These are phyloP conservation scores for Closterium sp. DNA, from an alignment of 139 green algal genomes.

Conservation along the genomic window DNA sequence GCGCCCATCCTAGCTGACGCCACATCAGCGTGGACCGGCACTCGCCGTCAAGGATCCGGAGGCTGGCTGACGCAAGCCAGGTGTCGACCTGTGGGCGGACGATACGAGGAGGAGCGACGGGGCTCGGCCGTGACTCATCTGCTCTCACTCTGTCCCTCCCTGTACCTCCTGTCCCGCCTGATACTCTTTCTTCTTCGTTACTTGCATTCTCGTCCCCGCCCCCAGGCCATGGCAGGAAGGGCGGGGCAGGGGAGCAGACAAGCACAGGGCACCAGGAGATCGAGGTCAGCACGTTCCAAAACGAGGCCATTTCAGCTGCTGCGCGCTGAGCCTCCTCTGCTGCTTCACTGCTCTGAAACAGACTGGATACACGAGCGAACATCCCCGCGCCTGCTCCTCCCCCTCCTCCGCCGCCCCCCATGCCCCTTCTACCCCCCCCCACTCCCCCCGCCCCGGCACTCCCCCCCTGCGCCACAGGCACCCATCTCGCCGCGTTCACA, in stretches of 20 bases:
- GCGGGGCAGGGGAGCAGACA: conserved; percentile 29
- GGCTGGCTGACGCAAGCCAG: conserved; percentile 65
- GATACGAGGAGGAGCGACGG: conserved; percentile 55
- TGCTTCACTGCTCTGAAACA: background rate
- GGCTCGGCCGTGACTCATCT: background rate
- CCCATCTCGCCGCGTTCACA: conserved; percentile 44
- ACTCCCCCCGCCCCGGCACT: background rate
- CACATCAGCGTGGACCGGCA: conserved; percentile 7
- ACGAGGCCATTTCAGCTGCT: conserved; percentile 10
- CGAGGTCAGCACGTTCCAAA: conserved; percentile 59
- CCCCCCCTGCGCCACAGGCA: conserved; percentile 1
- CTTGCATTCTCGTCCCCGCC: background rate
- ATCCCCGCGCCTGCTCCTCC: background rate
- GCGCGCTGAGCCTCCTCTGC: background rate
- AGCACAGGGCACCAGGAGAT: conserved; percentile 69
- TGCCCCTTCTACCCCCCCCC: background rate
- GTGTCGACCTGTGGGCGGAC: conserved; percentile 57
- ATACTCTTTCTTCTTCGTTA: background rate
- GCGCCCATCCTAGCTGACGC: conserved; percentile 61
- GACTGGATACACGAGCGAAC: conserved; percentile 4
- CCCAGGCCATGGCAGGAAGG: conserved; percentile 63
- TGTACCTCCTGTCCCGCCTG: background rate
- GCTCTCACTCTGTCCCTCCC: background rate
- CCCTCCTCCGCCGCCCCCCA: background rate
- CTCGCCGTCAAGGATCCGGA: conserved; percentile 54